These are phyloP conservation scores for Nephelium lappaceum DNA, from an alignment of 345 rosid species.

Conservation along the genomic window DNA sequence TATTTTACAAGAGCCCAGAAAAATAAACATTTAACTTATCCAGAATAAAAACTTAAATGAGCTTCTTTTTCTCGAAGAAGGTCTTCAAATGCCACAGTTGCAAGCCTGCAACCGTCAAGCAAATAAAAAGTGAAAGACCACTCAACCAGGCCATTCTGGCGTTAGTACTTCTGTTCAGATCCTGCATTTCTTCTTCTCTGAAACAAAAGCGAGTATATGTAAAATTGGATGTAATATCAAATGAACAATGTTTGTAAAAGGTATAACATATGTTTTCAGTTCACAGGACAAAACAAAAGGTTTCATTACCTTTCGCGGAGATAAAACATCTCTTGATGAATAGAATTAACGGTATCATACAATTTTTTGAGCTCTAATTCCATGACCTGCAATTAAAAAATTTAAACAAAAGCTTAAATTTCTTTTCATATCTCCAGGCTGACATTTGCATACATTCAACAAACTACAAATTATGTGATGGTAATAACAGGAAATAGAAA, in stretches of 20 bases:
- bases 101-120: conserved; percentile 83
- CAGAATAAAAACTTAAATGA: conserved; percentile 50
- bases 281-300: neutral
- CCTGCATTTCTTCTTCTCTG: conserved; percentile 98
- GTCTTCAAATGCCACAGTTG: conserved; percentile 90
- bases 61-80: conserved; percentile 93
- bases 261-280: neutral
- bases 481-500: neutral
- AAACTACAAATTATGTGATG: too few relatives aligned
- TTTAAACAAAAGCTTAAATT: neutral
- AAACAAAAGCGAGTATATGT: conserved; percentile 13
- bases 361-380: conserved; percentile 81
- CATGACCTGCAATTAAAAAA: conserved; percentile 57
- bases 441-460: neutral
- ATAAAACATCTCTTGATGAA: conserved; percentile 84
- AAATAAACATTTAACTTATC: neutral
- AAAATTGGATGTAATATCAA: neutral
- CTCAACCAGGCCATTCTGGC: conserved; percentile 81
- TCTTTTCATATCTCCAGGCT: neutral
- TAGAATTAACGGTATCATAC: conserved; percentile 60
- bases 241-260: neutral
- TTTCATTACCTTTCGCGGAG: conserved; percentile 78
- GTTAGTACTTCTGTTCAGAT: conserved; percentile 68
- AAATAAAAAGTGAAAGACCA: conserved; percentile 67
- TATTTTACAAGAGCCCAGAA: conserved; percentile 23